Evolutionary conservation across 768 basidiomycete genomes (phyloP), one percentile per base, ranked within the genome.

Genomic region (Russula virescens): DNA sequence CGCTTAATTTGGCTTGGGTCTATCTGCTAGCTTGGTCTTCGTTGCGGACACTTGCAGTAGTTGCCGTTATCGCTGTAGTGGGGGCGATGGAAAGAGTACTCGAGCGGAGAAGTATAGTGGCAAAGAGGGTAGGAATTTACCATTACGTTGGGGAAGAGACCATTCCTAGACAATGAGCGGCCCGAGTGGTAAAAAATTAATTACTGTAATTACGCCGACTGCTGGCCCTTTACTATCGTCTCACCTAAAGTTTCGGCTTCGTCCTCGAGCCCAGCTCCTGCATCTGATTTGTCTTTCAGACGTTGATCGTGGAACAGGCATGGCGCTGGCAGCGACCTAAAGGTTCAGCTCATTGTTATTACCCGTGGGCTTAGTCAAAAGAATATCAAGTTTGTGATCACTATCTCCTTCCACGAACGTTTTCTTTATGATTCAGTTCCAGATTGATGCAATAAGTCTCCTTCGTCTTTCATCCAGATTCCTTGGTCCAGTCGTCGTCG

Each of bases 171-270:
- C n/a, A n/a, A n/a, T n/a, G n/a, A n/a, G n/a, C n/a, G n/a, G n/a
- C n/a, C n/a, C n/a, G n/a, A n/a, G n/a, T n/a, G n/a, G n/a, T n/a
- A n/a, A n/a, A n/a, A n/a, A n/a, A n/a, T n/a, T n/a, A n/a, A n/a
- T n/a, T n/a, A n/a, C n/a, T n/a, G n/a, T n/a, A n/a, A n/a, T n/a
- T n/a, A n/a, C n/a, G n/a, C n/a, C n/a, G n/a, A n/a, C n/a, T n/a
- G n/a, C n/a, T 64, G 65, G 63, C 58, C 62, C 18, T 65, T 66
- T 55, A 14, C 21, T 19, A 42, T 66, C 13, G 10, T 26, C 4
- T 52, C 48, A 1, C 62, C 62, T 0, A 16, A 40, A 16, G 21
- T n/a, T 18, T 5, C 52, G 25, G 31, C 49, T 14, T 2, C n/a
- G 18, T n/a, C 46, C 0, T 21, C 45, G 21, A 16, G n/a, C 52